Percentiles rank a stretch among this genome's conserved stretches.
phyloP scores from a whole-genome alignment of 2,329 filamentous ascomycete genomes.

The Chlorencoelia australis region DNA sequence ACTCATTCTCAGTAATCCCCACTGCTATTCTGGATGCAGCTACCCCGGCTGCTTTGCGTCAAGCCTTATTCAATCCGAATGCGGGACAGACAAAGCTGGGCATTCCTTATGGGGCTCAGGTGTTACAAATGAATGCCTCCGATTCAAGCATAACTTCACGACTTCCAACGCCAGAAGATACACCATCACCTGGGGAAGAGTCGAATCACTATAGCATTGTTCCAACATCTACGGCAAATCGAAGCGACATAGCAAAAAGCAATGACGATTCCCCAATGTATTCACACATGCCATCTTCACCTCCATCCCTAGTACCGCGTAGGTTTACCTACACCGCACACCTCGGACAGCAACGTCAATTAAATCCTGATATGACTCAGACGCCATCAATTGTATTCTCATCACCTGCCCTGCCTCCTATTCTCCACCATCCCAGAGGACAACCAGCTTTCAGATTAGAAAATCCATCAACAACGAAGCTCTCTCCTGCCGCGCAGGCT shows the following conservation, averaged over 20 bases:
- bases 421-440: conserved; percentile 13
- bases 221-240: not conserved
- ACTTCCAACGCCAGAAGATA: conserved; percentile 24
- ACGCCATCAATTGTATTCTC: conserved; percentile 27
- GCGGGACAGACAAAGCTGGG: not conserved
- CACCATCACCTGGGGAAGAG: conserved; percentile 19
- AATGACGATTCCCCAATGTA: conserved; percentile 13
- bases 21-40: conserved; percentile 9
- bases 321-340: conserved; percentile 24
- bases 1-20: conserved; percentile 20
- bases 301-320: conserved; percentile 21
- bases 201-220: too few species aligned
- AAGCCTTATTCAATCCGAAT: conserved; percentile 8
- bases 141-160: conserved; percentile 8
- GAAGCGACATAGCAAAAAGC: not conserved
- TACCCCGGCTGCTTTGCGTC: conserved; percentile 11
- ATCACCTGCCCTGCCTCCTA: conserved; percentile 25
- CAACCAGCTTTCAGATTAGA: conserved; percentile 8
- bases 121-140: not conserved
- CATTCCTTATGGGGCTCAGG: too few species aligned
- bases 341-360: conserved; percentile 19
- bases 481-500: conserved; percentile 24
- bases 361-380: conserved; percentile 17
- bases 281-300: conserved; percentile 24
- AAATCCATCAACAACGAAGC: conserved; percentile 3